Percentiles rank a stretch among this genome's conserved stretches.
Evolutionary conservation across 2,329 filamentous ascomycete species (phyloP).

Genomic region (Pochonia chlamydosporia): DNA sequence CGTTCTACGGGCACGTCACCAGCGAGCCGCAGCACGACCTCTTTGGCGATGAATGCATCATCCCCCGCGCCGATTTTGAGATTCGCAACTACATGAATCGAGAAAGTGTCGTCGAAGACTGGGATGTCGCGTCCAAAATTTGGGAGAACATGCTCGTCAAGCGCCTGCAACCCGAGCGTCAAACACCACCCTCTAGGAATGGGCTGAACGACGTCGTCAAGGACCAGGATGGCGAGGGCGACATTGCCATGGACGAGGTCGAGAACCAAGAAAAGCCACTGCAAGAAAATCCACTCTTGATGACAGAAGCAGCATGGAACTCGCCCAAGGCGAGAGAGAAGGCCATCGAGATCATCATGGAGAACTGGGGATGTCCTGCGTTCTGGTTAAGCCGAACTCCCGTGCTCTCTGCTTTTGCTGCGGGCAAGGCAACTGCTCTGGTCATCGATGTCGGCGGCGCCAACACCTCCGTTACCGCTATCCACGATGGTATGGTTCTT

Average conservation of each 20-base stretch:
- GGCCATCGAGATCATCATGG: constrained; percentile 93
- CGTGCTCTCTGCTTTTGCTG: constrained; percentile 84
- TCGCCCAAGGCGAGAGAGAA: constrained; percentile 82
- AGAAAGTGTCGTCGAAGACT: constrained; percentile 90
- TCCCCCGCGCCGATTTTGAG: constrained; percentile 69
- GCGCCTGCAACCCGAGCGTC: constrained; percentile 72
- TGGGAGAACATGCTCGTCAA: constrained; percentile 94
- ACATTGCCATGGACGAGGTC: constrained; percentile 51
- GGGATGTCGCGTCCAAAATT: constrained; percentile 82
- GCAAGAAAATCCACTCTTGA: constrained; percentile 81
- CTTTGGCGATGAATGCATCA: constrained; percentile 88
- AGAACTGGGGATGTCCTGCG: constrained; percentile 90
- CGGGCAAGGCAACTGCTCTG: constrained; percentile 87
- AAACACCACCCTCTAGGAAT: constrained; percentile 66
- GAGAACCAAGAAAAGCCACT: constrained; percentile 67
- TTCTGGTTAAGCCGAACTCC: constrained; percentile 90
- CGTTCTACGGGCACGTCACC: constrained; percentile 69
- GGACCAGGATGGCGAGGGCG: constrained; percentile 55
- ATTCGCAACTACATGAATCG: constrained; percentile 87
- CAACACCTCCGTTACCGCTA: constrained; percentile 80
- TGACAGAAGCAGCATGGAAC: constrained; percentile 96
- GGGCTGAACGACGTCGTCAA: constrained; percentile 66
- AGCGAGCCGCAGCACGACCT: constrained; percentile 47
- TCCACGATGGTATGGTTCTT: constrained; percentile 91
- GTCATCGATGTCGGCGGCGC: constrained; percentile 89